These are phyloP conservation scores for Magnaporthales sp. DNA, from an alignment of 2,329 filamentous ascomycete species.

Conservation along the genomic window DNA sequence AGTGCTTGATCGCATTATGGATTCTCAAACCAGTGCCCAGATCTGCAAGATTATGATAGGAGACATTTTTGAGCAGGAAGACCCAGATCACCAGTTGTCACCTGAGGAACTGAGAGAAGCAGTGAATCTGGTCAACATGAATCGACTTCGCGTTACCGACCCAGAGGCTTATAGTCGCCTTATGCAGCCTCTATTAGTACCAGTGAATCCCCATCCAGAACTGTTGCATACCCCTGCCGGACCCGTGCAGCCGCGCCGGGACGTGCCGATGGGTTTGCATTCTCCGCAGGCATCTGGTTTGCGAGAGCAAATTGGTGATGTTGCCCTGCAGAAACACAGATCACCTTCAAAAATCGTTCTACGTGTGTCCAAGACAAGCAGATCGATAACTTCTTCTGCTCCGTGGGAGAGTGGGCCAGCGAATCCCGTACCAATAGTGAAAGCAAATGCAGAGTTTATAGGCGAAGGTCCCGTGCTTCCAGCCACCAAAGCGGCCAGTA, in stretches of 20 bases:
- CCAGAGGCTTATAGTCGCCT: slow-evolving; percentile 1
- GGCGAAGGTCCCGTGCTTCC: background rate
- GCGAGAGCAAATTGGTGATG: background rate
- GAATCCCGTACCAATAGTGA: background rate
- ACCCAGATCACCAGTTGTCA: slow-evolving; percentile 49
- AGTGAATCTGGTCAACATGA: slow-evolving; percentile 24
- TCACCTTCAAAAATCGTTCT: background rate
- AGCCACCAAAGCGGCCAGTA: background rate
- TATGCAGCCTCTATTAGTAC: background rate
- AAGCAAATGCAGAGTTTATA: background rate
- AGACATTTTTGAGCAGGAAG: slow-evolving; percentile 66
- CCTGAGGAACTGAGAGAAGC: slow-evolving; percentile 52
- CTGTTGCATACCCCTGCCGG: background rate
- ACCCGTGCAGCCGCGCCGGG: background rate
- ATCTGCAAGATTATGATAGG: slow-evolving; percentile 55
- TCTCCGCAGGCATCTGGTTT: background rate
- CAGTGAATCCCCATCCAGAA: background rate
- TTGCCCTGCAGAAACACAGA: background rate
- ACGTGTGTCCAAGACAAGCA: background rate
- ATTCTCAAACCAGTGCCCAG: slow-evolving; percentile 22
- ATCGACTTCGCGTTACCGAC: slow-evolving; percentile 11
- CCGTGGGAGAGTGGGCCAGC: too few species aligned
- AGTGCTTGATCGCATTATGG: slow-evolving; percentile 44
- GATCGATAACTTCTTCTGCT: background rate
- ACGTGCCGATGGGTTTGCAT: background rate